Base-by-base conservation (phyloP, 73 alveolate genomes). In the Tetrahymena thermophila region DNA sequence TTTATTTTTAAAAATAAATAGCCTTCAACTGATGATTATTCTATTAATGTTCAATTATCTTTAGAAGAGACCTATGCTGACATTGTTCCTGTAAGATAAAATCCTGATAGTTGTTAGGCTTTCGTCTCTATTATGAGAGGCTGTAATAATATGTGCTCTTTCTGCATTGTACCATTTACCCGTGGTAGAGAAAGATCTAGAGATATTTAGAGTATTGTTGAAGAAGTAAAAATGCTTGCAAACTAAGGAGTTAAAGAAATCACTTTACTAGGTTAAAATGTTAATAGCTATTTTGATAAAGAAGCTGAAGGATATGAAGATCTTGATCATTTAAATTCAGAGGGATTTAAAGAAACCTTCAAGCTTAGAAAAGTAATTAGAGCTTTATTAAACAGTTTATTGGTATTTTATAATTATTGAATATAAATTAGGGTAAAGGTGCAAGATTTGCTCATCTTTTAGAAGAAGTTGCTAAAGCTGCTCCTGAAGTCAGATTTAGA, bases 121-220 rank as follows among this genome's bases (percentile, higher is more conserved):
- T 98, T 96, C 97, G 96, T 98, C 28, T 98, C 99, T 0, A 98
- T 98, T 23, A 98, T 98, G 99, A 97, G 99, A 95, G 99, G 99
- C 4, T 98, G 99, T 96, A 98, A 98, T 96, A 98, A 98, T 94
- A 98, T 98, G 99, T 98, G 99, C 95, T 89, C 98, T 55, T 98
- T 97, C 96, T 98, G 99, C 84, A 97, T 98, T 25, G 99, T 98
- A 21, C 99, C 99, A 21, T 98, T 98, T 96, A 97, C 99, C 3
- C 96, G 99, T 58, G 99, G 99, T 40, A 96, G 99, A 93, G 99
- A 98, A 85, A 95, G 99, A 57, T 93, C 98, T 34, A 94, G 99
- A 93, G 98, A 98, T 28, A 56, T 95, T 23, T 93, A 43, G 16
- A 94, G 98, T 28, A 98, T 98, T 50, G 94, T 97, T 15, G 96